Base-by-base conservation (phyloP, 495 filamentous ascomycete genomes). In the Trichocladium antarcticum region DNA sequence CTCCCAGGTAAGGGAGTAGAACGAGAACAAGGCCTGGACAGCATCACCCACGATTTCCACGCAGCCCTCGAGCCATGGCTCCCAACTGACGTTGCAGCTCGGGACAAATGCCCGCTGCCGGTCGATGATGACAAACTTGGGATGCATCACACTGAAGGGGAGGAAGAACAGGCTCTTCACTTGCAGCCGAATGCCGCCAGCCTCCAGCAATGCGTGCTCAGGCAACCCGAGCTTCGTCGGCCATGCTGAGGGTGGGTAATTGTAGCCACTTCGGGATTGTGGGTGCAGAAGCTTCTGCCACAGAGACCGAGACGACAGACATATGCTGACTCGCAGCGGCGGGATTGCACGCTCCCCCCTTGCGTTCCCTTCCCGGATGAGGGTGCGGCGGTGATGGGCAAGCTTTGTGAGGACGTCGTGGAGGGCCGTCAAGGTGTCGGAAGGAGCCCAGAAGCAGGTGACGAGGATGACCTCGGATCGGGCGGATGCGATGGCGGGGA, bases 11-110 rank as follows among this genome's bases (percentile, higher is more conserved):
- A 8, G 63, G 38, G 24, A 47, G 66, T 80, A 85, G 53, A 85
- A 86, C 3, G 65, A 53, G 19, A 82, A 35, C 14, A 87, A 70
- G n/a, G 69, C 57, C 12, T 42, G 40, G 5, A 81, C 74, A 0
- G 78, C 67, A 0, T 69, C 66, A 1, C 84, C 84, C 5, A 63
- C 67, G 19, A 86, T 55, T 37, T 76, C 72, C 7, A 84, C 62
- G 45, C 78, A 83, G 2, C 80, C 80, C 62, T 87, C 84, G 22
- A 87, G 72, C 84, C 84, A 89, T 12, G 71, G 52, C 59, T 87
- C 84, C 79, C 79, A 85, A 56, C 81, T 85, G 1, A 89, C 75
- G 59, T 89, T 89, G 56, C 79, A 82, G 54, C 80, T 83, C 0
- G 82, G 82, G 10, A 87, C 57, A 32, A 77, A 73, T 3, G 78